Evolutionary conservation across 2,329 filamentous ascomycete genomes (phyloP), one percentile per base, ranked within the genome.

Genomic region (Exophiala spinifera): DNA sequence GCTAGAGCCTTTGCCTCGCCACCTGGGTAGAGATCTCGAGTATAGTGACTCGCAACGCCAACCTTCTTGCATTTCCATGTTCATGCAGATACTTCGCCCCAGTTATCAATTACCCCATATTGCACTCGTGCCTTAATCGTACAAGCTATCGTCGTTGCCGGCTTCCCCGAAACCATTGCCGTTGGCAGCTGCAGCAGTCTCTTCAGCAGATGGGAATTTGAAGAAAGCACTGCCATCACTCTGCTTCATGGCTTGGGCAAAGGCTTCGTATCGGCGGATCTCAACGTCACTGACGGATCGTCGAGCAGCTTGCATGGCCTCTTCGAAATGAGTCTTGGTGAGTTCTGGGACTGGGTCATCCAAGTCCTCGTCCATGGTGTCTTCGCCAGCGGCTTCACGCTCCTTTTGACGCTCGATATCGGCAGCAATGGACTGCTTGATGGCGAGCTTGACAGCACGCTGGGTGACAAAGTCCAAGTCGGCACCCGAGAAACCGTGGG

Each of bases 381-480:
- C 87, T 67, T 90, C 88, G 57, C 88, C 89, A 64, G 86, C 79
- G 60, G 88, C 91, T 77, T 96, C 92, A 53, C 88, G 90, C 67
- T 87, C 87, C 84, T 95, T 96, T 69, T 81, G 80, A 64, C 89
- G 88, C 76, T 95, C 89, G 65, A 99, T 97, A 59, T 97, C 92
- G 44, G 81, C 71, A 15, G 85, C 79, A 66, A 99, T 99, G 25
- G 92, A 86, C 79, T 99, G 87, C 83, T 99, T 99, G 79, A 99
- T 99, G 66, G 94, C 94, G 69, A 97, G 86, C 85, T 99, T 99
- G 80, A 96, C 94, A 50, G 94, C 94, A 73, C 94, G 91, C 79
- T 99, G 94, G 20, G 94, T 96, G 71, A 99, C 91, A 79, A 97
- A 99, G 61, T 94, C 94, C 72, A 99, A 83, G 88, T 99, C 94